A percentile compares a stretch with the other conserved stretches of the same genome.
Evolutionary conservation across 2,329 filamentous ascomycete genomes (phyloP).

Genomic region (Lasiodiplodia sp.): DNA sequence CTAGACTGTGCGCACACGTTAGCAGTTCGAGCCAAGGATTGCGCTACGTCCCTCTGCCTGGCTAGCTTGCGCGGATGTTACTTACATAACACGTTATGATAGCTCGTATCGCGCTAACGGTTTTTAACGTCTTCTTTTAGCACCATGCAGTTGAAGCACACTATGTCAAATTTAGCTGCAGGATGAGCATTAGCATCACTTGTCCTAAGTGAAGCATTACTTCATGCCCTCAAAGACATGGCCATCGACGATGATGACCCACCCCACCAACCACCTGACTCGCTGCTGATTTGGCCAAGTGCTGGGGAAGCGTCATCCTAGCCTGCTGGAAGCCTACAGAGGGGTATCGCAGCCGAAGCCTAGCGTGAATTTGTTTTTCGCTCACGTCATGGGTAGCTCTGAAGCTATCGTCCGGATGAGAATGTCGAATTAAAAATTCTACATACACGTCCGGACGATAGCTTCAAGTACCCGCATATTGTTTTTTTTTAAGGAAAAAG

Average conservation of each 20-base stretch:
- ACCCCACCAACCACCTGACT: constrained; percentile 11
- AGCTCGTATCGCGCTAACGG: not conserved
- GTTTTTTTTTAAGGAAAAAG: too few species aligned
- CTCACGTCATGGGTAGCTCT: too few species aligned
- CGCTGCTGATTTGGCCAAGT: constrained; percentile 7
- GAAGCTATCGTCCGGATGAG: too few species aligned
- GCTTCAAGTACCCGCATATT: too few species aligned
- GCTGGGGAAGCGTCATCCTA: constrained; percentile 14
- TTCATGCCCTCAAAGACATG: not conserved
- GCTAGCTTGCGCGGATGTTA: not conserved
- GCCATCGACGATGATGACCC: constrained; percentile 8
- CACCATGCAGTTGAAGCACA: not conserved
- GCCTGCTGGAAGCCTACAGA: not conserved
- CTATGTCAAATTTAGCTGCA: not conserved
- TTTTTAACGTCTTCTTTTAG: not conserved
- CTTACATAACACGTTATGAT: constrained; percentile 9
- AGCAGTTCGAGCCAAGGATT: not conserved
- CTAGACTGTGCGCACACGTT: not conserved
- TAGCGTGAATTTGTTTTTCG: too few species aligned
- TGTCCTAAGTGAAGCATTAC: not conserved
- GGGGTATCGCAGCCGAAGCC: too few species aligned
- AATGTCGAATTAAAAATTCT: too few species aligned
- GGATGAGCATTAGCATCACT: not conserved
- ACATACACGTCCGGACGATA: too few species aligned
- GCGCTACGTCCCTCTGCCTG: not conserved